Evolutionary conservation across 1,284 basidiomycete species (phyloP).

Genomic region (Apiotrichum mycotoxinovorans): DNA sequence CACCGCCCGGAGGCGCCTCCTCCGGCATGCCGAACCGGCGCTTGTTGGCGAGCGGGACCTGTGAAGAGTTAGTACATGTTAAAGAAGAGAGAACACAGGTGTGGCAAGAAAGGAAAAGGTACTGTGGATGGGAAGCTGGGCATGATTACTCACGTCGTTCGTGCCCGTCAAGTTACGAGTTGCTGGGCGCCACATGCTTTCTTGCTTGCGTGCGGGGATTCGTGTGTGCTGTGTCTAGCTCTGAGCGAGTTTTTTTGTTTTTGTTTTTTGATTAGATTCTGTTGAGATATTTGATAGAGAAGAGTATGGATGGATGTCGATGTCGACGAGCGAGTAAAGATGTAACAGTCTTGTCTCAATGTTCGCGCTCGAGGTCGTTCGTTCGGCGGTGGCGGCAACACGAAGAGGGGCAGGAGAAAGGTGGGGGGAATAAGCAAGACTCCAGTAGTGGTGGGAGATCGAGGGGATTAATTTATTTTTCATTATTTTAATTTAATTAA

Average conservation of each 20-base stretch:
- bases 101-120: too few relatives aligned
- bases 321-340: too few relatives aligned
- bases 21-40: slow-evolving; percentile 79
- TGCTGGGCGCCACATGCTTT: slow-evolving; percentile 80
- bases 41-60: slow-evolving; percentile 61
- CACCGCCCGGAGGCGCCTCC: slow-evolving; percentile 51
- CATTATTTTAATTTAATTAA: slow-evolving; percentile 8
- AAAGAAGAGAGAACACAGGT: not conserved
- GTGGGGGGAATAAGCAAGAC: too few relatives aligned
- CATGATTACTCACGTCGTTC: slow-evolving; percentile 48
- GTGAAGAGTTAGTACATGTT: slow-evolving; percentile 17
- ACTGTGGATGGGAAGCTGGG: not conserved
- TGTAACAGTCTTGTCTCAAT: too few relatives aligned
- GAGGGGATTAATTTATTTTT: not conserved
- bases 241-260: not conserved
- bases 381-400: too few relatives aligned
- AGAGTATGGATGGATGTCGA: not conserved
- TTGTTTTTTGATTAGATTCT: not conserved
- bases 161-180: slow-evolving; percentile 52
- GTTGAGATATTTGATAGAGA: not conserved
- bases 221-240: not conserved
- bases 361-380: too few relatives aligned
- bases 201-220: too few relatives aligned
- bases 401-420: too few relatives aligned
- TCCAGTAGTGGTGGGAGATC: too few relatives aligned